Evolutionary conservation across 140 eudicot genomes (phyloP), one percentile per base, ranked within the genome.

Genomic region (Bidens hawaiensis): DNA sequence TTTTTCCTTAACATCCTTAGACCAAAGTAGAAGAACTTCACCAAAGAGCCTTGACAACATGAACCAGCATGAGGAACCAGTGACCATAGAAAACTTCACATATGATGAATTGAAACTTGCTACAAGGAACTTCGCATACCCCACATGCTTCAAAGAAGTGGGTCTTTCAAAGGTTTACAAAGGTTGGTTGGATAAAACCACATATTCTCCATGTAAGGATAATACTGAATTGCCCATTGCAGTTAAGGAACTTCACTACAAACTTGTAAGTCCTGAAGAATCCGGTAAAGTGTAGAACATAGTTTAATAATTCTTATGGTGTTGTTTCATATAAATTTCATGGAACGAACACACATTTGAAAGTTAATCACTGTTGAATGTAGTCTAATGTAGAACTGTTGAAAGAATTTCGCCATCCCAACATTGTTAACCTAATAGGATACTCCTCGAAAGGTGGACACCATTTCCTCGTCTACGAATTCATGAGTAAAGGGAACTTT

Each of bases 341-440:
- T 4, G 23, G 23, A 46, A 46, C 2, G 24, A 4, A 17, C 19
- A 15, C 25, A 36, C 5, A 9, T 25, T 1, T 34, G 21, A 54
- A 17, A 45, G 43, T 9, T 6, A 31, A 11, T 42, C 36, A 47
- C 36, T 48, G 48, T 6, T 56, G 0, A 11, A 57, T 45, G 72
- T 76, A 68, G 72, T 68, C 46, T 5, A 16, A 42, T 24, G 2
- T 45, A 41, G 22, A 45, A 22, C 6, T 45, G 2, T 4, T 53
- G 38, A 50, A 24, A 22, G 41, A 53, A 43, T 15, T 68, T 18
- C 16, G 8, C 53, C 80, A 75, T 54, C 70, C 80, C 71, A 75
- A 68, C 62, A 51, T 51, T 51, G 66, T 67, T 41, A 60, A 52
- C 53, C 34, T 51, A 34, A 28, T 75, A 3, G 80, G 80, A 52